Evolutionary conservation across 768 basidiomycete genomes (phyloP), one percentile per base, ranked within the genome.

Genomic region (Lentinus brumalis): DNA sequence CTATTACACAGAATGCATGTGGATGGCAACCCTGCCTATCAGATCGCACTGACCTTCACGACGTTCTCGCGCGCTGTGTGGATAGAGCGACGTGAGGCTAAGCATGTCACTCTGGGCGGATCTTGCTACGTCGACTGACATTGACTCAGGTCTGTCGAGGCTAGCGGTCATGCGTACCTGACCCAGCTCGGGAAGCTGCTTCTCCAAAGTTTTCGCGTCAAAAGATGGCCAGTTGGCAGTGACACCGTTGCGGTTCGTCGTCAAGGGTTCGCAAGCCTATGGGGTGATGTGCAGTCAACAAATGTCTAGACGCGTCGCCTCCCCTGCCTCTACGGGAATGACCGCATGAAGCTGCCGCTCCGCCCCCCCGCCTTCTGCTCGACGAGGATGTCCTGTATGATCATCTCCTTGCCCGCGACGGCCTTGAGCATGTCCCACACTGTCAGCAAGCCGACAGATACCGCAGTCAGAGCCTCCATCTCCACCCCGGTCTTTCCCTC

Each of bases 371-470:
- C 77, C 73, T 95, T 95, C 35, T 76, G 73, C 1, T 78, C 76
- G 3, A 94, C 88, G 63, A 81, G 74, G 40, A 94, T 82, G 26
- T 85, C 82, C 18, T 84, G 78, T 39, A 97, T 91, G 60, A 83
- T 75, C 91, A 96, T 94, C 59, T 92, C 89, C 70, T 83, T 83
- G n/a, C 92, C 94, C 1, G 91, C 92, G 2, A 93, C 87, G 5
- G 89, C 89, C 75, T 96, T 95, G 32, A 95, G 81, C 94, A 96
- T 95, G 70, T 94, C 93, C 91, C 93, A 96, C 14, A 95, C 86
- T 1, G 92, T 92, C 56, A 96, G 76, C 35, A 92, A 79, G 5
- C 87, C 87, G 32, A 91, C 78, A 1, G 86, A 86, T 9, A 92
- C 94, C 26, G 88, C 88, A n/a, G 88, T 91, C 57, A 96, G 71